A percentile compares a stretch with the other conserved stretches of the same genome.
phyloP scores from a whole-genome alignment of 2,329 filamentous ascomycete genomes.

The Ceratocystis variospora region DNA sequence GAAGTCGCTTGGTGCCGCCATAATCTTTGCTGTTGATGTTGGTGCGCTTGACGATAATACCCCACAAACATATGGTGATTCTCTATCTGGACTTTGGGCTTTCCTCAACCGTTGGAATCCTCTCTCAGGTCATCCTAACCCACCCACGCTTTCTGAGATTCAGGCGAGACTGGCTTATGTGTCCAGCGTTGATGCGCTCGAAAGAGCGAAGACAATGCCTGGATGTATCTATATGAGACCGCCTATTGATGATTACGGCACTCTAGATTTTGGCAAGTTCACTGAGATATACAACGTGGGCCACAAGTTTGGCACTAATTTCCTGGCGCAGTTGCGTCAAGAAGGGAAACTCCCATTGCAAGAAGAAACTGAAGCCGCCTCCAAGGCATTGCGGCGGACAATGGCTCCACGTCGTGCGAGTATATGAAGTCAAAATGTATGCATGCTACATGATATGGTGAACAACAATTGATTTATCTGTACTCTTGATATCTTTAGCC shows the following conservation, averaged over 20 bases:
- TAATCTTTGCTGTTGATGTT: constrained; percentile 92
- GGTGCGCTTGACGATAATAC: constrained; percentile 83
- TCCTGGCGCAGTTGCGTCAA: constrained; percentile 59
- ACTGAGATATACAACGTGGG: constrained; percentile 91
- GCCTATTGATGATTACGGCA: constrained; percentile 84
- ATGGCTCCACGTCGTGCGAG: constrained; percentile 69
- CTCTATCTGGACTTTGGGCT: constrained; percentile 88
- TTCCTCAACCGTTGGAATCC: constrained; percentile 95
- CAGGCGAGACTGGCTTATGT: constrained; percentile 92
- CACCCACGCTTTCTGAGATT: constrained; percentile 88
- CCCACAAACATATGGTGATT: constrained; percentile 86
- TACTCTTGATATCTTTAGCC: background rate
- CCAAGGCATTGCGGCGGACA: constrained; percentile 61
- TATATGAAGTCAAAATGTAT: constrained; percentile 36
- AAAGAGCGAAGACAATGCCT: constrained; percentile 78
- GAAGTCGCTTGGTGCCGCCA: constrained; percentile 83
- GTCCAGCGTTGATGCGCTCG: constrained; percentile 82
- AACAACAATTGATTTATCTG: background rate
- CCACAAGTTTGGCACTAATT: constrained; percentile 73
- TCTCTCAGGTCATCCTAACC: constrained; percentile 76
- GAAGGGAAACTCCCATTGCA: constrained; percentile 59
- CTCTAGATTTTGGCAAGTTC: constrained; percentile 91
- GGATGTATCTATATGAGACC: constrained; percentile 95
- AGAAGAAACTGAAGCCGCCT: constrained; percentile 50
- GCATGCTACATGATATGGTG: background rate